A percentile compares a stretch with the other conserved stretches of the same genome.
Conservation (phyloP, 23 red algal species). For the Gracilaria gracilis region DNA sequence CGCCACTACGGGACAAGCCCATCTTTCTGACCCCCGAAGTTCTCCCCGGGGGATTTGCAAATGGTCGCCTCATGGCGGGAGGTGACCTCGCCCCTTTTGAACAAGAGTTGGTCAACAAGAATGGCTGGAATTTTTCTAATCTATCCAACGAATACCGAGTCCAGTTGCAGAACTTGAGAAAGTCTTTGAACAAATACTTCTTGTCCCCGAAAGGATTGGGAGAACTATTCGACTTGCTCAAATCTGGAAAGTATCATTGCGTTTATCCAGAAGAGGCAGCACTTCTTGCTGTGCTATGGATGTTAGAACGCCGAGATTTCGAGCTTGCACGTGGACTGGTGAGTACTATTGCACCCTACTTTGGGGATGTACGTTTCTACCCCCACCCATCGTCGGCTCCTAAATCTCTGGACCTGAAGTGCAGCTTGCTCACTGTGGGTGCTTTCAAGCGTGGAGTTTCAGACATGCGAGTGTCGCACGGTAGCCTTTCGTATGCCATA, state of each 20-base stretch:
- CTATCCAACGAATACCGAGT: background rate
- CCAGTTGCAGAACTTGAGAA: background rate
- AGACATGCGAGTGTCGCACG: background rate
- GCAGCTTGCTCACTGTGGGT: constrained; percentile 1
- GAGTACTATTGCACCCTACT: background rate
- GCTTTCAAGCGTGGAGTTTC: background rate
- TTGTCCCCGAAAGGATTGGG: background rate
- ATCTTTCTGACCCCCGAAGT: constrained; percentile 3
- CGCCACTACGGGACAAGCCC: background rate
- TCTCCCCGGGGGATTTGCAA: constrained; percentile 3
- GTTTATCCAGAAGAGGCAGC: constrained; percentile 7
- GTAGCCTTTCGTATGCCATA: constrained; percentile 5
- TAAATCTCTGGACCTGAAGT: background rate
- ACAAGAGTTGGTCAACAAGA: background rate
- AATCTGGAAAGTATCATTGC: background rate
- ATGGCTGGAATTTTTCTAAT: background rate
- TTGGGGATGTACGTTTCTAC: constrained; percentile 20
- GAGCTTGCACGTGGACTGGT: background rate
- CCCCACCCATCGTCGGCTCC: background rate
- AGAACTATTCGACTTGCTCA: background rate
- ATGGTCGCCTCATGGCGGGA: background rate
- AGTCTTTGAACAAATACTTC: background rate
- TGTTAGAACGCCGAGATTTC: background rate
- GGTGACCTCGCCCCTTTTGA: background rate
- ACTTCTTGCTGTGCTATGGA: constrained; percentile 6